Evolutionary conservation across 495 filamentous ascomycete species (phyloP), one percentile per base, ranked within the genome.

Genomic region (Penicillium bialowiezense): DNA sequence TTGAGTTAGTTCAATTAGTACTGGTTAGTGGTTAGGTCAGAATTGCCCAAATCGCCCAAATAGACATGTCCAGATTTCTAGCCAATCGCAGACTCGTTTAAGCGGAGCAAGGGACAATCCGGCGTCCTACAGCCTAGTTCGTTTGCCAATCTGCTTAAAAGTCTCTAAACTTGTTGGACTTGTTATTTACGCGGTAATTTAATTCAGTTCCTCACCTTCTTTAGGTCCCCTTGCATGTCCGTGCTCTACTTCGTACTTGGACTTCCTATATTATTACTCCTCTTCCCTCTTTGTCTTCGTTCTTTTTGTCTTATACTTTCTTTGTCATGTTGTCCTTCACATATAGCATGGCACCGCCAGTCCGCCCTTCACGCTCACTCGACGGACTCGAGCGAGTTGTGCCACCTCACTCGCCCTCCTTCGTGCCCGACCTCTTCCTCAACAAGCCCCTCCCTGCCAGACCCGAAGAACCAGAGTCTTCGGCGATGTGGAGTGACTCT

Each of bases 351-450:
- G 63, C 69, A n/a, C 68, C 71, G 13, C 68, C 69, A 10, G 56
- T 71, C 14, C 64, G 63, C 34, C 64, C 65, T 0, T 74, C 69
- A 26, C 64, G 60, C 23, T 73, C 72, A 2, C 63, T 74, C 9
- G 71, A 74, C 51, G 72, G 72, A n/a, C 50, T 75, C 14, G 72
- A 75, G 40, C 59, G 58, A 49, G 66, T 69, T 13, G 57, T 75
- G 13, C 71, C 69, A 17, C 70, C 70, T 21, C 33, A 31, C n/a
- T 48, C 48, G n/a, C 17, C 49, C 2, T 12, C 42, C 6, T 50
- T 35, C 19, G 45, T 58, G 38, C 62, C 66, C 33, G 54, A 59
- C 0, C 52, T 69, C 17, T 55, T 54, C 37, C 52, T 71, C 44
- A 65, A 73, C 41, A 73, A 71, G 46, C 69, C 70, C 7, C 59